Percentiles rank a stretch among this genome's conserved stretches.
phyloP scores from a whole-genome alignment of 495 filamentous ascomycete species.

The Alectoria sarmentosa region DNA sequence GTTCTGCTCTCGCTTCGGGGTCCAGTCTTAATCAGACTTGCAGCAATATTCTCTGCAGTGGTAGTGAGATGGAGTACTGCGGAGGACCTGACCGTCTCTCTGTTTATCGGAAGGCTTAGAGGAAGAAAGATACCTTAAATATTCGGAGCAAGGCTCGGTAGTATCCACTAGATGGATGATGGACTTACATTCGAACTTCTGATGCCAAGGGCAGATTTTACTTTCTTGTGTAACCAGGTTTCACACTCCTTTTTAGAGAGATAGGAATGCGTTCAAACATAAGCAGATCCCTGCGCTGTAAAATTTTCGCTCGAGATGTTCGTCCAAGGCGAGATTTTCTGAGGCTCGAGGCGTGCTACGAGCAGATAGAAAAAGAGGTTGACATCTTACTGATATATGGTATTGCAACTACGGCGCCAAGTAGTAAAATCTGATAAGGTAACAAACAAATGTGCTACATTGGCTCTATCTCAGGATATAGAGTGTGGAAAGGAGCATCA shows the following conservation, averaged over 20 bases:
- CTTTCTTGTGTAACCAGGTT: neutral
- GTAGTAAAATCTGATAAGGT: no score
- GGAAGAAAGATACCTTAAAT: no score
- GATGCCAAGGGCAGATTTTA: neutral
- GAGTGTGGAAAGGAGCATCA: no score
- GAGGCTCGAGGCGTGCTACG: neutral
- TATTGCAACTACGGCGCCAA: no score
- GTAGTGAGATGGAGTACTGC: slow-evolving; percentile 36
- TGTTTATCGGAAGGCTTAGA: neutral
- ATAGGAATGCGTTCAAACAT: neutral
- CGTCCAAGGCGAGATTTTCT: neutral
- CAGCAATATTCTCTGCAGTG: slow-evolving; percentile 34
- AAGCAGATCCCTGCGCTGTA: no score
- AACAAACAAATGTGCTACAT: no score
- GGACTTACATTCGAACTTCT: neutral
- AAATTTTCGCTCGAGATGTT: neutral
- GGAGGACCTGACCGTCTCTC: slow-evolving; percentile 34
- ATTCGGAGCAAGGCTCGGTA: neutral
- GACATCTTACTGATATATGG: no score
- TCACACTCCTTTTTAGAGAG: neutral
- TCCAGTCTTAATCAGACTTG: slow-evolving; percentile 24
- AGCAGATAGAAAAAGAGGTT: no score
- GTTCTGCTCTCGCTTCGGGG: slow-evolving; percentile 24
- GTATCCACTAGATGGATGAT: neutral
- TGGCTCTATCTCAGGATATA: no score